Conservation (phyloP, 192 early-diverging fungal genomes). For the Tieghemiomyces parasiticus region DNA sequence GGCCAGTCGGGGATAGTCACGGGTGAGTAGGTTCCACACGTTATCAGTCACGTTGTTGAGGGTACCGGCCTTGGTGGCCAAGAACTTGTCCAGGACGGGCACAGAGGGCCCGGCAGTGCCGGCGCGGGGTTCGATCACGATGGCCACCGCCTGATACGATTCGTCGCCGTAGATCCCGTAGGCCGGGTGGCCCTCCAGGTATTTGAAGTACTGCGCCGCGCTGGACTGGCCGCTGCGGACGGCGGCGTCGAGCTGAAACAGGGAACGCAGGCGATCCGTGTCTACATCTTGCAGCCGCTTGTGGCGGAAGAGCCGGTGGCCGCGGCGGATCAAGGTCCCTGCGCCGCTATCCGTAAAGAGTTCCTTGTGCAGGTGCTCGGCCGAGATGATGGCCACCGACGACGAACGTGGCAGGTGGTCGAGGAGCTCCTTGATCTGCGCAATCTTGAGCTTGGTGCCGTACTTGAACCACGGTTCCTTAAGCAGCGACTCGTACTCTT, state of each 20-base stretch:
- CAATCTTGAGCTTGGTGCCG: conserved; percentile 96
- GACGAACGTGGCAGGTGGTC: conserved; percentile 92
- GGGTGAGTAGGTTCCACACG: conserved; percentile 75
- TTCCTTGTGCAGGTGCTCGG: conserved; percentile 97
- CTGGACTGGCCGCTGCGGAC: conserved; percentile 46
- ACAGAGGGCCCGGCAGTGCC: conserved; percentile 21
- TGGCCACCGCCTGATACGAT: conserved; percentile 81
- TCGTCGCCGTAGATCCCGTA: conserved; percentile 84
- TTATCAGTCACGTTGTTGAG: conserved; percentile 96
- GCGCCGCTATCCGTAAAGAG: conserved; percentile 97
- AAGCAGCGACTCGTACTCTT: conserved; percentile 93
- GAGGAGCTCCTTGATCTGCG: conserved; percentile 92
- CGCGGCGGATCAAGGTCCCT: conserved; percentile 92
- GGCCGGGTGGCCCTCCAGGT: conserved; percentile 25
- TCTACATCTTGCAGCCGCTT: conserved; percentile 52
- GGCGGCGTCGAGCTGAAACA: conserved; percentile 61
- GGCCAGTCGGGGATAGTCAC: conserved; percentile 65
- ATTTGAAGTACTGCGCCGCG: conserved; percentile 58
- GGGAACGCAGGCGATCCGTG: conserved; percentile 60
- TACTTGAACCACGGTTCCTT: conserved; percentile 95
- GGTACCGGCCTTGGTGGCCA: conserved; percentile 66
- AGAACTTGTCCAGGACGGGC: conserved; percentile 79
- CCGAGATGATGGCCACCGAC: conserved; percentile 98
- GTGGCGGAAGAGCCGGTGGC: conserved; percentile 72
- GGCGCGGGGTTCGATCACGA: conserved; percentile 40